Percentiles rank a stretch among this genome's conserved stretches.
Evolutionary conservation across 495 filamentous ascomycete species (phyloP).

Genomic region (Tetracladium setigerum): DNA sequence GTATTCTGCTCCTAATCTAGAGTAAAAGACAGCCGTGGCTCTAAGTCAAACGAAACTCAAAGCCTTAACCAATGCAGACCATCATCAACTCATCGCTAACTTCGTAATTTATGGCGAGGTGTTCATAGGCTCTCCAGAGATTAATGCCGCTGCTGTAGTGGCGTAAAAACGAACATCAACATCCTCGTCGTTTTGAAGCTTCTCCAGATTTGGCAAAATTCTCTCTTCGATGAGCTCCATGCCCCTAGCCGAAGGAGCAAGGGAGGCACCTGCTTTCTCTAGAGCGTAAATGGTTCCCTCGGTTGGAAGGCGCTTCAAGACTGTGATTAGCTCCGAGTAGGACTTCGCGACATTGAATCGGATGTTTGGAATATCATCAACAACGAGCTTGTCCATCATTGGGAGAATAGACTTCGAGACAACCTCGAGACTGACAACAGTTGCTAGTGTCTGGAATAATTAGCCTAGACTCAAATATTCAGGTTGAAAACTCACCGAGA

Average conservation of each 20-base stretch:
- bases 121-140: slow-evolving; percentile 47
- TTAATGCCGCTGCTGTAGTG: slow-evolving; percentile 38
- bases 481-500: slow-evolving; percentile 62
- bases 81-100: slow-evolving; percentile 12
- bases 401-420: slow-evolving; percentile 90
- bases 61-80: slow-evolving; percentile 16
- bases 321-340: slow-evolving; percentile 79
- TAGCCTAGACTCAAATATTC: slow-evolving; percentile 1
- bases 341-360: slow-evolving; percentile 99
- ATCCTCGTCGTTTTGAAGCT: slow-evolving; percentile 91
- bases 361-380: slow-evolving; percentile 95
- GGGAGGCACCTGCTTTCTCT: slow-evolving; percentile 63
- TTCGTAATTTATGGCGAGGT: slow-evolving; percentile 45
- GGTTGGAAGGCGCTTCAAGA: slow-evolving; percentile 80
- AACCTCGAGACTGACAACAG: slow-evolving; percentile 83
- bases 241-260: slow-evolving; percentile 58
- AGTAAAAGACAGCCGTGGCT: slow-evolving; percentile 11
- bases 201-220: slow-evolving; percentile 85
- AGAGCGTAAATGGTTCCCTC: slow-evolving; percentile 77
- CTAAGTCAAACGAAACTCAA: slow-evolving; percentile 4
- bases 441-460: slow-evolving; percentile 72
- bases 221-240: slow-evolving; percentile 79
- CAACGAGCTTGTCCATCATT: slow-evolving; percentile 87
- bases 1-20: slow-evolving; percentile 22
- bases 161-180: slow-evolving; percentile 97